Base-by-base conservation (phyloP, 345 rosid genomes). In the Leavenworthia alabamica region DNA sequence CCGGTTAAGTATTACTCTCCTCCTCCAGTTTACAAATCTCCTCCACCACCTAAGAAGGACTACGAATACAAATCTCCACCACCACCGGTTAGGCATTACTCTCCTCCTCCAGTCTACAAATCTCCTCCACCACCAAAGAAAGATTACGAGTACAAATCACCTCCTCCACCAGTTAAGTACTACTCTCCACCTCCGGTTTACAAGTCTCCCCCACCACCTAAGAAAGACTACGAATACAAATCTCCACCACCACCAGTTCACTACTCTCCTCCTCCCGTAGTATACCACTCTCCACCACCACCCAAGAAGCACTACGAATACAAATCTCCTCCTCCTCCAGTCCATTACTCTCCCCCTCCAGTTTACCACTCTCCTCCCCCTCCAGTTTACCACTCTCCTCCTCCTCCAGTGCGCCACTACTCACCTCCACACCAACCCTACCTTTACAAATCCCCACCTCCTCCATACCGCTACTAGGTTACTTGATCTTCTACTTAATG, bases 391-490 rank as follows among this genome's bases (percentile, higher is more conserved):
- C 11, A 63, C 0, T 56, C 60, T 35, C 60, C 60, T 19, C 67
- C 67, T 26, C 68, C 68, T 29, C 60, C 68, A 0, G 59, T 63
- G 7, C 41, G 40, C 31, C 42, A 51, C 23, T 43, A 52, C 51
- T 52, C 68, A 29, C 76, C 71, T 13, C 75, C 79, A 14, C 60
- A 49, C 12, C 28, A 68, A 3, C 60, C 47, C 11, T 70, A 67
- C 72, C 62, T 67, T 13, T 74, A 73, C 67, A 60, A 61, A 22
- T 74, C 78, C 5, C 76, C 78, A 3, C 72, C 78, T 8, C 81
- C 88, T 55, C 85, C 87, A 58, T 14, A 78, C 75, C 84, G 74
- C 85, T 76, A 77, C 79, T 80, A 65, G 76, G 27, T 54, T 14
- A 56, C 37, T 27, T 49, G 15, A 67, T 48, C 71, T 43, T 42